phyloP scores from a whole-genome alignment of 192 early-diverging fungal genomes.

The Backusella circina region DNA sequence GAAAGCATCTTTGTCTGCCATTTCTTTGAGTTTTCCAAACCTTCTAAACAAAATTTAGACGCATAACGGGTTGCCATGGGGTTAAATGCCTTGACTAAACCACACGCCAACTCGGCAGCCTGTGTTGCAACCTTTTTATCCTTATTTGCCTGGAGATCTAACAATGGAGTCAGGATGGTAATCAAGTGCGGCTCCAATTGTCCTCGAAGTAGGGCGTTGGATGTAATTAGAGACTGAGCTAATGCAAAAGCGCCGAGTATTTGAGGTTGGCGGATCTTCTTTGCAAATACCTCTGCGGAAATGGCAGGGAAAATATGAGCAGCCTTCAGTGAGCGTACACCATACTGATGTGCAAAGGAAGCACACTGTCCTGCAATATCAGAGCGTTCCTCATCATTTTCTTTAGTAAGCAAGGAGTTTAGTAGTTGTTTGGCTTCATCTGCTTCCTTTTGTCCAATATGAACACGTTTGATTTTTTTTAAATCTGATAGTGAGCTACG shows the following conservation, averaged over 20 bases:
- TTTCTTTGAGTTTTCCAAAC: slow-evolving; percentile 71
- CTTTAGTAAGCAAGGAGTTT: neutral
- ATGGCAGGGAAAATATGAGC: slow-evolving; percentile 59
- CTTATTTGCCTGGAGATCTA: slow-evolving; percentile 58
- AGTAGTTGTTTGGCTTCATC: slow-evolving; percentile 26
- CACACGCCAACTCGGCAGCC: slow-evolving; percentile 38
- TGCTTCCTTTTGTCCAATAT: neutral
- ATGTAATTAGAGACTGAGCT: slow-evolving; percentile 16
- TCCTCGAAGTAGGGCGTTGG: slow-evolving; percentile 52
- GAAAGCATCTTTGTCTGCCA: slow-evolving; percentile 70
- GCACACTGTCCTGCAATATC: slow-evolving; percentile 20
- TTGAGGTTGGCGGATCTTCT: slow-evolving; percentile 42
- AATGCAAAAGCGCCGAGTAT: neutral
- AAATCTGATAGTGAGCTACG: neutral
- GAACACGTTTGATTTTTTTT: neutral
- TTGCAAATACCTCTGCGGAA: slow-evolving; percentile 57
- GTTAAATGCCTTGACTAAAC: slow-evolving; percentile 36
- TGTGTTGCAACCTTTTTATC: slow-evolving; percentile 35
- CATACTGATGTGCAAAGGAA: slow-evolving; percentile 44
- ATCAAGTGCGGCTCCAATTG: slow-evolving; percentile 68
- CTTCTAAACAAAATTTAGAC: slow-evolving; percentile 58
- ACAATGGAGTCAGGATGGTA: slow-evolving; percentile 56
- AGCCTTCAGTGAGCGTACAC: slow-evolving; percentile 54
- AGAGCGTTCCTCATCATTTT: slow-evolving; percentile 13
- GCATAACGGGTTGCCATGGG: slow-evolving; percentile 45